A percentile compares a stretch with the other conserved stretches of the same genome.
These are phyloP conservation scores for Cinchona pubescens DNA, from an alignment of 257 asterid genomes.

Conservation along the genomic window DNA sequence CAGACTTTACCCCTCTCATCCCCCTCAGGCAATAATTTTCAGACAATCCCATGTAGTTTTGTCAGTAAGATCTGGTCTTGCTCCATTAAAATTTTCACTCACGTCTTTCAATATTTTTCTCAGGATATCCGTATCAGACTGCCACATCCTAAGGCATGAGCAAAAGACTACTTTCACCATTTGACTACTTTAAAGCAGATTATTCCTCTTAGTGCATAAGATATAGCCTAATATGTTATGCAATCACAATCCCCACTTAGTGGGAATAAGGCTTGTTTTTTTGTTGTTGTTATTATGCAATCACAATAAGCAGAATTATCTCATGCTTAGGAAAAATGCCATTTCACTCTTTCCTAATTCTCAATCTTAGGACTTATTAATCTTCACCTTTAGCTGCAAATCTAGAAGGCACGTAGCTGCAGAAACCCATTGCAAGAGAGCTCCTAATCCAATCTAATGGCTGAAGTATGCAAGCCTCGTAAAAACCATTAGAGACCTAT, in stretches of 20 bases:
- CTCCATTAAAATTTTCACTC: neutral
- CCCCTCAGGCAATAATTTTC: neutral
- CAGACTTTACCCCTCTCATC: no score
- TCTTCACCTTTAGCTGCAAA: constrained; percentile 1
- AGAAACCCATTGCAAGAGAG: neutral
- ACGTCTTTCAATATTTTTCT: constrained; percentile 1
- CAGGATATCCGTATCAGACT: neutral
- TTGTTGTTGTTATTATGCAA: no score
- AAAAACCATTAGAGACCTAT: neutral
- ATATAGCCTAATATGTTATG: neutral
- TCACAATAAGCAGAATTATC: neutral
- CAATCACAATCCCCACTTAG: no score
- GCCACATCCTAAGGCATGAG: neutral
- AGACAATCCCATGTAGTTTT: neutral
- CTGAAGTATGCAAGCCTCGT: neutral
- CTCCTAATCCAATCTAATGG: neutral
- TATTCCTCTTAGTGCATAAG: neutral
- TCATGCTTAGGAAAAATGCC: neutral
- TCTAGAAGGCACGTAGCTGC: neutral
- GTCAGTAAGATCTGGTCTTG: neutral
- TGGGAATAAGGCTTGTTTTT: no score
- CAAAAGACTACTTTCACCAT: neutral
- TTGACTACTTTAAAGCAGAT: neutral
- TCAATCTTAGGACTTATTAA: neutral
- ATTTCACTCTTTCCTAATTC: neutral